phyloP scores from a whole-genome alignment of 495 filamentous ascomycete genomes.

The Neurospora sp. region DNA sequence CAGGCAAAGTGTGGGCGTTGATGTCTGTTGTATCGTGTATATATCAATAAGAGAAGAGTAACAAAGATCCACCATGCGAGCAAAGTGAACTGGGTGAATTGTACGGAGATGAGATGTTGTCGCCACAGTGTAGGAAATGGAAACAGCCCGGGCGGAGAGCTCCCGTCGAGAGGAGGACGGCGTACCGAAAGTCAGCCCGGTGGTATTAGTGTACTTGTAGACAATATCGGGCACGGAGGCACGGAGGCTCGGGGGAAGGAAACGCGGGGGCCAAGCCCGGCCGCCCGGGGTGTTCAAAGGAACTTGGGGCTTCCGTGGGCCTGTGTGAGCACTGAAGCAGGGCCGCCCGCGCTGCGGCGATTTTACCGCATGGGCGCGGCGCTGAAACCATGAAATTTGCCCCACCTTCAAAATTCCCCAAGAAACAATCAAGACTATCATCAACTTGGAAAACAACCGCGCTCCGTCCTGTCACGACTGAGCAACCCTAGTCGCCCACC shows the following conservation, averaged over 20 bases:
- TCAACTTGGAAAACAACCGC: conserved; percentile 6
- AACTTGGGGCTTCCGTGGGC: neutral
- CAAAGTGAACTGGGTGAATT: neutral
- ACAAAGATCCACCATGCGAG: neutral
- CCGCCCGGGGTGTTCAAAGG: neutral
- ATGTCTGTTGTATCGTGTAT: neutral
- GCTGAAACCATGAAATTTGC: conserved; percentile 13
- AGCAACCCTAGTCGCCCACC: neutral
- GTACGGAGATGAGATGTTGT: neutral
- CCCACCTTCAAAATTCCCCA: conserved; percentile 29
- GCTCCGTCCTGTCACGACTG: neutral
- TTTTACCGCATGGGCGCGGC: neutral
- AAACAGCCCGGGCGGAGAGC: neutral
- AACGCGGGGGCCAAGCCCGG: neutral
- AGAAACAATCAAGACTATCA: conserved; percentile 3
- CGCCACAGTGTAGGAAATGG: neutral
- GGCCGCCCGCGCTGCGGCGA: neutral
- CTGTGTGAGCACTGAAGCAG: neutral
- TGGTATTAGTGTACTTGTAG: neutral
- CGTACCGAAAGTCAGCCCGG: neutral
- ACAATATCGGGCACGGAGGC: neutral
- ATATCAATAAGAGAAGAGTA: neutral
- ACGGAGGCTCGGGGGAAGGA: neutral
- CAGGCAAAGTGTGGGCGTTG: neutral
- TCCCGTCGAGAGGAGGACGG: neutral